Base-by-base conservation (phyloP, 2,329 filamentous ascomycete genomes). In the Fusarium fracticaudum region DNA sequence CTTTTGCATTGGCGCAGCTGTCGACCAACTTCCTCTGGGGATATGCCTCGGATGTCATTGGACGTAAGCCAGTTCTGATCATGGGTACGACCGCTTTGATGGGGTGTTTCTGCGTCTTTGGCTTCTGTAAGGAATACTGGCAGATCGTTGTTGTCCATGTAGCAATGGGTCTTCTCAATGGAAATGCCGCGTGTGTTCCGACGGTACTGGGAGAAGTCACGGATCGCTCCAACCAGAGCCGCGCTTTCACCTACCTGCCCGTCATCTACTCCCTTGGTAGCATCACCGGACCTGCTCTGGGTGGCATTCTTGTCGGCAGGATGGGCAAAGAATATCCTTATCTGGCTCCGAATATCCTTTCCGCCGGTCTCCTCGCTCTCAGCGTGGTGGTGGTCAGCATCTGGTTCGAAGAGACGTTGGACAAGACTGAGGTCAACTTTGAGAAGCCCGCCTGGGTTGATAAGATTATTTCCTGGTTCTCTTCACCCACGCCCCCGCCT, bases 171-270 rank as follows among this genome's bases (percentile, higher is more conserved):
- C 81, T 97, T 60, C 90, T 98, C 59, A 99, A 98, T 81, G 96
- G 96, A 60, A 99, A 99, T 78, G 95, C 96, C 37, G 96, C 94
- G 9, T 92, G 98, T 18, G 95, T 99, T 20, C 96, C 94, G 13
- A 98, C 96, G 1, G 97, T 96, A 55, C 83, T 99, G 55, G 96
- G 96, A 45, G 96, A 99, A 82, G 93, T 99, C 60, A 99, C 96
- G 4, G 95, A 98, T 80, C 91, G 94, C 62, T 96, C 93, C 73
- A 99, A 99, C 81, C 96, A 99, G 86, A 96, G 94, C 79, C 89
- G 90, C 60, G 96, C 95, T 0, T 99, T 99, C 78, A 96, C 94
- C 4, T 99, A 98, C 85, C 86, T 99, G 47, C 96, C 96, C 1
- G 93, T 98, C 44, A 92, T 98, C n/a, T 99, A 99, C 82, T 96